Base-by-base conservation (phyloP, 2,329 filamentous ascomycete species). In the Beauveria sp. region DNA sequence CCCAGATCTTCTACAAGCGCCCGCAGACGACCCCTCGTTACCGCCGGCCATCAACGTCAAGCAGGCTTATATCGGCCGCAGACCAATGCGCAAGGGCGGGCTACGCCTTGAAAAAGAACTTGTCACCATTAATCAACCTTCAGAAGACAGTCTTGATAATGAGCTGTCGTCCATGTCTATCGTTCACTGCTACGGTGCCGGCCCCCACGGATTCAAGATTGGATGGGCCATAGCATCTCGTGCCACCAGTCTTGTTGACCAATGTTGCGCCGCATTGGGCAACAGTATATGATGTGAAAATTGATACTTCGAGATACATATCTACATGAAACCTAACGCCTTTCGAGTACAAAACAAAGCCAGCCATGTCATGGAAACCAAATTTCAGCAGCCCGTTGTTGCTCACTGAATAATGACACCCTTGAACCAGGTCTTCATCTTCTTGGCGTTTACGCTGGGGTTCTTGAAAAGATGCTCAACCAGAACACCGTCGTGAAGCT, bases 381-480 rank as follows among this genome's bases (percentile, higher is more conserved):
- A 43, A 31, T 5, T 9, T 16, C 56, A 22, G 7, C 16, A n/a
- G 9, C 10, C 9, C 16, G 10, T 38, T 10, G 26, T 34, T 12
- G 18, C 9, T 26, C 24, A 12, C 31, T 52, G 24, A 2, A 53
- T 31, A 40, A 68, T 61, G 5, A 62, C 55, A n/a, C 45, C 14
- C 58, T 64, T 66, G 64, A 67, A 68, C 73, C 73, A 75, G 0
- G 63, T 66, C 62, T 67, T 69, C 72, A 75, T 74, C 46, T 68
- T 61, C 16, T 62, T 63, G 5, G 70, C 74, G 7, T 71, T 71
- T 34, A 68, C 65, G 2, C 70, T 72, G 4, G 69, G 65, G 1
- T 65, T 46, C 10, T 63, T 63, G 18, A 61, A 53, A 34, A 67
- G 52, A 5, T 68, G 68, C 62, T 75, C 71, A 10, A 74, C 46